Conservation (phyloP, 2,329 filamentous ascomycete species). For the Beauveria varroae region DNA sequence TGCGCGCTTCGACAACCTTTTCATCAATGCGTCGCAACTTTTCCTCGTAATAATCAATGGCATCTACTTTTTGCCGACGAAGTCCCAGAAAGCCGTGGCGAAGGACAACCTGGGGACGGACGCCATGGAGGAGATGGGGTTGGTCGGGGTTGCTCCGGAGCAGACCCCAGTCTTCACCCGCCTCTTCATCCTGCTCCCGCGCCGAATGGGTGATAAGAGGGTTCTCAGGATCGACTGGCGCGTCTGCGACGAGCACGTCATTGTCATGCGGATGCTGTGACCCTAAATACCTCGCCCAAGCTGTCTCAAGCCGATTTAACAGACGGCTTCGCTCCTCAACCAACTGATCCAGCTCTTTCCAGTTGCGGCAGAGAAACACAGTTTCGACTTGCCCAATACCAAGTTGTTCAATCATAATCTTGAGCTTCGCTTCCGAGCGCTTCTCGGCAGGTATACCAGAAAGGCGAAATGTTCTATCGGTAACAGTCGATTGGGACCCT, state of each 20-base stretch:
- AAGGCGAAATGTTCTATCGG: conserved; percentile 85
- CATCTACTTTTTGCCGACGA: conserved; percentile 68
- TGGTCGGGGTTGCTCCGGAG: conserved; percentile 39
- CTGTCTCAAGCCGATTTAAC: conserved; percentile 69
- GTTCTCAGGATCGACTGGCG: neutral
- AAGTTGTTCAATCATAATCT: conserved; percentile 77
- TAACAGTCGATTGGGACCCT: conserved; percentile 89
- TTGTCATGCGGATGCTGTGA: conserved; percentile 17
- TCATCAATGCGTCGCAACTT: conserved; percentile 73
- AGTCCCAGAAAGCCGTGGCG: conserved; percentile 73
- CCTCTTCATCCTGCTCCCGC: conserved; percentile 28
- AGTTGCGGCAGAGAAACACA: conserved; percentile 79
- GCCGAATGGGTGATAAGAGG: conserved; percentile 10
- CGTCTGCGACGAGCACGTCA: neutral
- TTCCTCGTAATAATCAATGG: conserved; percentile 91
- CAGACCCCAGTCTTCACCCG: conserved; percentile 52
- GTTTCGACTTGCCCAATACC: conserved; percentile 85
- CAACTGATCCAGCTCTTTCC: conserved; percentile 71
- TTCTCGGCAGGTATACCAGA: conserved; percentile 79
- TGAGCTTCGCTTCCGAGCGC: conserved; percentile 74
- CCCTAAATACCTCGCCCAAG: conserved; percentile 63
- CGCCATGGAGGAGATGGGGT: conserved; percentile 31
- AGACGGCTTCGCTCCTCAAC: conserved; percentile 58
- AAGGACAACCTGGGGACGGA: conserved; percentile 62
- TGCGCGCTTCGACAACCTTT: conserved; percentile 60